Evolutionary conservation across 345 rosid species (phyloP).

Genomic region (Corchorus olitorius): DNA sequence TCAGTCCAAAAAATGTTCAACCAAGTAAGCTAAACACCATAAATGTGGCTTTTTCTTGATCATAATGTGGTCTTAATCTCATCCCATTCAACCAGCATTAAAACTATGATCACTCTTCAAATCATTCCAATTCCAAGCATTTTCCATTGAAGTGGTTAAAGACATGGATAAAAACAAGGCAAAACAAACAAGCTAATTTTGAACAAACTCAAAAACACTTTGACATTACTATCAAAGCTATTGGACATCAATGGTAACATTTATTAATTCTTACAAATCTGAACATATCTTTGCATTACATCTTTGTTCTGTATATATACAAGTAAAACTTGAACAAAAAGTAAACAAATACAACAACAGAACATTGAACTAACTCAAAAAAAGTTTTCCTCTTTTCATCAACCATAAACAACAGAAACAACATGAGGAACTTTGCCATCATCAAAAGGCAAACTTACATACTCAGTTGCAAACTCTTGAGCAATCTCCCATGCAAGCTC

Average conservation of each 20-base stretch:
- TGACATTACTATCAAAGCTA: no score
- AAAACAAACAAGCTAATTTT: neutral
- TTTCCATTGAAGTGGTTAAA: neutral
- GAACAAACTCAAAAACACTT: neutral
- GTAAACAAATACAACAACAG: neutral
- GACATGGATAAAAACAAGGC: neutral
- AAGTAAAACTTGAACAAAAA: neutral
- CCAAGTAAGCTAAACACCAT: neutral
- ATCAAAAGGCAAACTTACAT: constrained; percentile 75
- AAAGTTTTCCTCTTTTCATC: constrained; percentile 1
- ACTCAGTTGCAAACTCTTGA: constrained; percentile 64
- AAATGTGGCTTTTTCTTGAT: neutral
- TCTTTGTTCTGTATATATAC: neutral
- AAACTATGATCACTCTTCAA: neutral
- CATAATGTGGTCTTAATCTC: neutral
- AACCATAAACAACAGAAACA: constrained; percentile 41
- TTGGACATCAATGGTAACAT: no score
- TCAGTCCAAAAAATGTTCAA: neutral
- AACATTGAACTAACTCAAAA: constrained; percentile 1
- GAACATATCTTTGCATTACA: constrained; percentile 17
- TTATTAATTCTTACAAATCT: neutral
- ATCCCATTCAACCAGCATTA: neutral
- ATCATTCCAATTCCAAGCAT: neutral
- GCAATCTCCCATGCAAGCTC: constrained; percentile 79
- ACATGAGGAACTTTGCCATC: constrained; percentile 71